phyloP scores from a whole-genome alignment of 73 alveolate species.

The Paramecium octaurelia region DNA sequence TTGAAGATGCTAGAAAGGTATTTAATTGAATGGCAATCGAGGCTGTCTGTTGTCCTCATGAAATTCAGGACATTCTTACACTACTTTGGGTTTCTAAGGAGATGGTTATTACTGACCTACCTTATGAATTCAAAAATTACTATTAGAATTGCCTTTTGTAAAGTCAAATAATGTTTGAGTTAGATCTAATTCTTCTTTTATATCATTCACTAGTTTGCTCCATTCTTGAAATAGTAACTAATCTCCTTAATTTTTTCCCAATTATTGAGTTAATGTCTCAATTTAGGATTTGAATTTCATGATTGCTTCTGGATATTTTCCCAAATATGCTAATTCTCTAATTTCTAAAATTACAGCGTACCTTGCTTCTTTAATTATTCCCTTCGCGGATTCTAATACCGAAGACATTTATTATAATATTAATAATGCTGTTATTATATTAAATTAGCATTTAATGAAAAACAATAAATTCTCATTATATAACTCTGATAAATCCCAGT shows the following conservation, averaged over 20 bases:
- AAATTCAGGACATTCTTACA: slow-evolving; percentile 1
- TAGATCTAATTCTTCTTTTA: slow-evolving; percentile 48
- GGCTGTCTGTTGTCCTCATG: not conserved
- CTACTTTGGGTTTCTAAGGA: not conserved
- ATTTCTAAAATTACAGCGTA: not conserved
- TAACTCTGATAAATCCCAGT: too few species aligned
- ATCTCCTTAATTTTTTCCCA: not conserved
- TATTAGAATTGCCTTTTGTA: slow-evolving; percentile 31
- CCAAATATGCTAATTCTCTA: slow-evolving; percentile 57
- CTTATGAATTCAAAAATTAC: not conserved
- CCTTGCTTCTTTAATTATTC: slow-evolving; percentile 8
- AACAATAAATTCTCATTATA: not conserved
- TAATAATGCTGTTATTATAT: not conserved
- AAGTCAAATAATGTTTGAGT: slow-evolving; percentile 4
- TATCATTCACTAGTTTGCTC: slow-evolving; percentile 39
- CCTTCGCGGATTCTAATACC: not conserved
- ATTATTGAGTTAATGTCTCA: not conserved
- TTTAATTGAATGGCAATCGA: not conserved
- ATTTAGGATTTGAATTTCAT: slow-evolving; percentile 15
- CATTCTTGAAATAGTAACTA: not conserved
- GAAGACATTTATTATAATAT: not conserved
- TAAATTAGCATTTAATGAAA: not conserved
- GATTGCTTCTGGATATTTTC: slow-evolving; percentile 50
- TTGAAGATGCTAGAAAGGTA: not conserved
- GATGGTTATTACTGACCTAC: slow-evolving; percentile 19